Evolutionary conservation across 2,329 filamentous ascomycete genomes (phyloP), one percentile per base, ranked within the genome.

Genomic region (Xylaria multiplex): DNA sequence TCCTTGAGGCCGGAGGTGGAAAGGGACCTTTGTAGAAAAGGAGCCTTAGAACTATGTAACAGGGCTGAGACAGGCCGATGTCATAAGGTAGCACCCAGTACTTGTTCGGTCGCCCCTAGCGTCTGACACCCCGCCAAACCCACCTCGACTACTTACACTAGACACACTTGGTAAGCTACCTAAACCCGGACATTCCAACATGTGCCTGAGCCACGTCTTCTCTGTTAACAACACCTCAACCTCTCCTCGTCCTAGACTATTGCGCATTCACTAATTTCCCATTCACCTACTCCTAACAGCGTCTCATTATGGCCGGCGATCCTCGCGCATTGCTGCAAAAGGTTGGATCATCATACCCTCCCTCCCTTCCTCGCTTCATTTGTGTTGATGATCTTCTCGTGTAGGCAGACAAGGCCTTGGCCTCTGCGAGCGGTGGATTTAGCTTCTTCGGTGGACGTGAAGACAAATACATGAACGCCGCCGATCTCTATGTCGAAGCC

Each of bases 381-480:
- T 58, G 53, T 59, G 66, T 62, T 69, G 60, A 67, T 54, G 58
- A 65, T 71, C 50, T 59, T 24, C 13, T 54, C 52, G 30, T 27
- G 24, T 66, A 97, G 94, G 96, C 96, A 82, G 93, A 97, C 77
- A 97, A 96, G 83, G 86, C 89, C 59, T 86, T 92, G 30, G 82
- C 89, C 73, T 84, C 90, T 72, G 94, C 95, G 46, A 84, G 88
- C 22, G 84, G 91, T 32, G 94, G 94, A 74, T 97, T 97, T 82
- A 92, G 90, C 78, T 89, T 97, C 81, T 97, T 99, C 74, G 92
- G 93, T 49, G 92, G 92, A 52, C 87, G 90, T 65, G 87, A 92
- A 74, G 93, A 97, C 70, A 98, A 97, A 80, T 94, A 92, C 77
- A 92, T 96, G 81, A 89, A 90, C 81, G 95, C 95, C 14, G 93